Base-by-base conservation (phyloP, 208 protist species). In the Vickermania spadyakhi region DNA sequence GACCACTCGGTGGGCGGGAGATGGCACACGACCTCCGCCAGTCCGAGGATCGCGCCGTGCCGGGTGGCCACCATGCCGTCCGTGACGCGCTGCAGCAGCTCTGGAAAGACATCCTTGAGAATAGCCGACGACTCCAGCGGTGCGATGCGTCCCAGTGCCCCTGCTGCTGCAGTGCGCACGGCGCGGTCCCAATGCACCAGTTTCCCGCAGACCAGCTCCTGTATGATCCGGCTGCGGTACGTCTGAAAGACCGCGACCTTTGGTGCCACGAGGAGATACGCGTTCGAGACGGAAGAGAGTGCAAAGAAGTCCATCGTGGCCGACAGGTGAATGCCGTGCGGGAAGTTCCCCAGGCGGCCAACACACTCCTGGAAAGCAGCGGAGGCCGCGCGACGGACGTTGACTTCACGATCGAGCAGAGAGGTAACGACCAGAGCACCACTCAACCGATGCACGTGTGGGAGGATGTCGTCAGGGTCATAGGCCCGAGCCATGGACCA, bases 401-500 rank as follows among this genome's bases (percentile, higher is more conserved):
- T 93, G 5, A 96, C 85, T 64, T 97, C 90, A 25, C 93, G 83
- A 66, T 98, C 95, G 52, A 94, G 96, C 13, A 95, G 61, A 0
- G 91, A 76, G 1, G 85, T 81, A 2, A 93, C 75, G 31, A 97
- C 71, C 41, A 97, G 78, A 14, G 68, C 64, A 1, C 67, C 68
- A 55, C 83, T 85, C 18, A 98, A 73, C 31, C 68, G 49, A 28
- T 79, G 64, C 27, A 97, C 88, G 70, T 97, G 81, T 36, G 62
- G 56, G 41, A 73, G 62, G 29, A 99, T 77, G 55, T 98, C 81
- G 0, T 53, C 52, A 5, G 94, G 81, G 52, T 94, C 87, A 77
- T 99, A 99, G 3, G 97, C 96, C 52, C 98, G 86, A 3, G 97
- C 98, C 27, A 99, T 93, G 27, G 97, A 97, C 98, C 98, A 99